Conservation (phyloP, 108 stramenopile genomes). For the Pelagomonas calceolata region DNA sequence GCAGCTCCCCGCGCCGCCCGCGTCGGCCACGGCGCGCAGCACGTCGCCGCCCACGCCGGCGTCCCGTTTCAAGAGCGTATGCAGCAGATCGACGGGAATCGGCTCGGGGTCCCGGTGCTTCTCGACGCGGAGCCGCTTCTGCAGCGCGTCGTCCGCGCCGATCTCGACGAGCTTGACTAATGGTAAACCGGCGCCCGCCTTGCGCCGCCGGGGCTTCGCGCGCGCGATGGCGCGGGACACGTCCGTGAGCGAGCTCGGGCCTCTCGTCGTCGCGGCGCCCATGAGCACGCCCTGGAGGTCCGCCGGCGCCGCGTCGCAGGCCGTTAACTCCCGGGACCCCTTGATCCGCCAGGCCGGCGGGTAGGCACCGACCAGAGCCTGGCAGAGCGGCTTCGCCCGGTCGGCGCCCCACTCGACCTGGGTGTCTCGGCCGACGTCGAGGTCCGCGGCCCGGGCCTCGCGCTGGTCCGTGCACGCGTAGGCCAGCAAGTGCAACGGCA, state of each 20-base stretch:
- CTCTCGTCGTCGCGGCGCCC: no score
- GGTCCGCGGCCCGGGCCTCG: not conserved
- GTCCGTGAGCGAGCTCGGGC: not conserved
- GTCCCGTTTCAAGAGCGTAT: not conserved
- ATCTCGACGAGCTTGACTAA: no score
- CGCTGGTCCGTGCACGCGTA: not conserved
- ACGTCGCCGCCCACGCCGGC: not conserved
- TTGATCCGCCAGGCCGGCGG: no score
- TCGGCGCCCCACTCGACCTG: not conserved
- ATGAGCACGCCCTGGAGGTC: not conserved
- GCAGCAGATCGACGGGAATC: not conserved
- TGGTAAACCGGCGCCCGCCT: no score
- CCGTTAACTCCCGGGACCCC: not conserved
- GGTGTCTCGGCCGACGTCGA: not conserved
- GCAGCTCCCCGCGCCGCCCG: no score
- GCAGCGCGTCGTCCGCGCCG: no score
- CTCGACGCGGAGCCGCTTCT: no score
- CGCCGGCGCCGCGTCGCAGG: not conserved
- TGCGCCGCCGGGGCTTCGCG: no score
- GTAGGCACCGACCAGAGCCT: not conserved
- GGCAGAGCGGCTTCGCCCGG: not conserved
- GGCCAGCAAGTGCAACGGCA: not conserved
- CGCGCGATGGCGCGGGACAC: not conserved
- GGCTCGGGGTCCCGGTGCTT: no score
- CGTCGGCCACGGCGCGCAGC: not conserved